Conservation (phyloP, 2,329 filamentous ascomycete genomes). For the Paracamarosporium sp. region DNA sequence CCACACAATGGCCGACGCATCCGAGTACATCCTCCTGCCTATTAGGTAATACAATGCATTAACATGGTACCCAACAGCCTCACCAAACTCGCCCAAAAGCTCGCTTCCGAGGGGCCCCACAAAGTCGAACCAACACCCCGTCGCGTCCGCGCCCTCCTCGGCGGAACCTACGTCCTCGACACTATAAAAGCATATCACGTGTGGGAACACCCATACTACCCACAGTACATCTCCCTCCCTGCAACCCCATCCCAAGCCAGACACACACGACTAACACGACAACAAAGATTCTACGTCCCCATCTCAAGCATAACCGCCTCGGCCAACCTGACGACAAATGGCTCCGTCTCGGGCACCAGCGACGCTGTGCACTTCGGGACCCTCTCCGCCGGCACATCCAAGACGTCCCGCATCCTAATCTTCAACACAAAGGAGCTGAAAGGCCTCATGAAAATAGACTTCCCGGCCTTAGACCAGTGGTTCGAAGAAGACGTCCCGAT, state of each 20-base stretch:
- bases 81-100: slow-evolving; percentile 48
- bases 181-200: slow-evolving; percentile 42
- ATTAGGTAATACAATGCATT: too few species aligned
- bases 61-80: slow-evolving; percentile 37
- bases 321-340: slow-evolving; percentile 21
- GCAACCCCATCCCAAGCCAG: neutral
- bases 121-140: slow-evolving; percentile 34
- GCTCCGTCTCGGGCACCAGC: slow-evolving; percentile 24
- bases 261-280: neutral
- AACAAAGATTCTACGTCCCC: slow-evolving; percentile 38
- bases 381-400: slow-evolving; percentile 27
- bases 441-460: slow-evolving; percentile 40
- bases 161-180: slow-evolving; percentile 42
- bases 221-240: slow-evolving; percentile 29
- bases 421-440: slow-evolving; percentile 31
- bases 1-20: slow-evolving; percentile 12
- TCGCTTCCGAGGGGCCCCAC: slow-evolving; percentile 48
- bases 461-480: slow-evolving; percentile 51
- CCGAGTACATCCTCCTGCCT: slow-evolving; percentile 10
- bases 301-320: slow-evolving; percentile 21
- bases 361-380: slow-evolving; percentile 26
- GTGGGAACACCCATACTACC: slow-evolving; percentile 47
- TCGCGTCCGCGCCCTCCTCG: slow-evolving; percentile 41
- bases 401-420: slow-evolving; percentile 27
- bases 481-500: slow-evolving; percentile 67